A percentile compares a stretch with the other conserved stretches of the same genome.
These are phyloP conservation scores for Gamsiella multidivaricata DNA, from an alignment of 192 early-diverging fungal genomes.

Conservation along the genomic window DNA sequence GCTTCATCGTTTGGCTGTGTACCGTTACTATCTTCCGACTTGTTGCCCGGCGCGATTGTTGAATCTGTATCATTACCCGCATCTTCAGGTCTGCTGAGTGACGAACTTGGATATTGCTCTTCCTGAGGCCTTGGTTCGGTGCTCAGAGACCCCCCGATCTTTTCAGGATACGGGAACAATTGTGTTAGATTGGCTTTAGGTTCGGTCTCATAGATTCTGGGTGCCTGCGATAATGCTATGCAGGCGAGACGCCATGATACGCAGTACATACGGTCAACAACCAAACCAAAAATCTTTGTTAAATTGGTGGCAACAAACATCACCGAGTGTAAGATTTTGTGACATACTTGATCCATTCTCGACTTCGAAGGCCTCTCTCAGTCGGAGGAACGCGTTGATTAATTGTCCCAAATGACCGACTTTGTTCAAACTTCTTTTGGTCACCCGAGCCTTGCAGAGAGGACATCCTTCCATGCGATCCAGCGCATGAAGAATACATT, in stretches of 20 bases:
- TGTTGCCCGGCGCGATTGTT: no score
- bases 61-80: no score
- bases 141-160: neutral
- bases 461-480: constrained; percentile 37
- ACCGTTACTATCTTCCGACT: neutral
- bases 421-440: constrained; percentile 29
- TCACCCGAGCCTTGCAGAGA: constrained; percentile 39
- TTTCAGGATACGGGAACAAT: constrained; percentile 52
- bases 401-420: constrained; percentile 33
- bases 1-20: neutral
- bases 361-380: constrained; percentile 31
- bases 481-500: constrained; percentile 43
- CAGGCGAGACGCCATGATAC: neutral
- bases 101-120: neutral
- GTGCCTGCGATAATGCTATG: constrained; percentile 48
- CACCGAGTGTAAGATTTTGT: neutral
- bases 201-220: constrained; percentile 21
- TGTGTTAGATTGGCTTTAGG: constrained; percentile 49
- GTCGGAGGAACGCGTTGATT: constrained; percentile 19
- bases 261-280: neutral
- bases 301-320: constrained; percentile 20
- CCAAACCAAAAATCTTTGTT: no score
- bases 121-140: neutral
- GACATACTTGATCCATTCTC: constrained; percentile 35
- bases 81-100: neutral